Percentiles rank a stretch among this genome's conserved stretches.
Conservation (phyloP, 1,284 basidiomycete species). For the Schizophyllum commune region DNA sequence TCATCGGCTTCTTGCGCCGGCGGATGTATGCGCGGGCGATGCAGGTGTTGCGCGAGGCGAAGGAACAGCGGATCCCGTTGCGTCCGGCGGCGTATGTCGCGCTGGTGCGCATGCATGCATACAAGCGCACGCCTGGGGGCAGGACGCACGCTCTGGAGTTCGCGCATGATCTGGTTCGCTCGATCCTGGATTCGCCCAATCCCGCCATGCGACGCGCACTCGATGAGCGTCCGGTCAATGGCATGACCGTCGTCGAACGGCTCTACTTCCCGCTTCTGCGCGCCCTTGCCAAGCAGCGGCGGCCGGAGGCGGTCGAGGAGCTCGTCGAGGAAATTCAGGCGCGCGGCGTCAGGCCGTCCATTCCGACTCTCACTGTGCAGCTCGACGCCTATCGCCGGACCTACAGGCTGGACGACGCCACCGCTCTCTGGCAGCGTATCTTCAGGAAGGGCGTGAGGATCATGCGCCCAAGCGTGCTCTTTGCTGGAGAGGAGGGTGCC, state of each 20-base stretch:
- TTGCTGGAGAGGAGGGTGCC: conserved; percentile 10
- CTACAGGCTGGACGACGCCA: conserved; percentile 49
- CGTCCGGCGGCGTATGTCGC: neutral
- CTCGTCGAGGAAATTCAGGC: conserved; percentile 51
- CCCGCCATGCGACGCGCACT: conserved; percentile 16
- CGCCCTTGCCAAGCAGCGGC: conserved; percentile 40
- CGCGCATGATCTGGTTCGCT: conserved; percentile 57
- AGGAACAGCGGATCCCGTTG: neutral
- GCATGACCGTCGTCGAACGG: no score
- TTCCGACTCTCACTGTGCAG: conserved; percentile 59
- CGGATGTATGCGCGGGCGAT: conserved; percentile 26
- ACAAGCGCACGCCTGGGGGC: neutral
- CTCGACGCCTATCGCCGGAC: conserved; percentile 71
- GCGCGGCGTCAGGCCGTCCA: conserved; percentile 45
- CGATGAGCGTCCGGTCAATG: no score
- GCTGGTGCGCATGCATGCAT: neutral
- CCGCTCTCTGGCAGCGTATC: conserved; percentile 67
- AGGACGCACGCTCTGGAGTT: conserved; percentile 30
- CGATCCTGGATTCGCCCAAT: conserved; percentile 31
- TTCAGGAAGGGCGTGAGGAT: conserved; percentile 43
- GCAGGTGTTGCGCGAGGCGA: neutral
- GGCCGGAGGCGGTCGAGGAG: conserved; percentile 49
- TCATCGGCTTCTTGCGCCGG: conserved; percentile 67
- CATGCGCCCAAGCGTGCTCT: conserved; percentile 28
- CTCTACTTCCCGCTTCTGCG: conserved; percentile 39